These are phyloP conservation scores for Gossypium herbaceum DNA, from an alignment of 345 rosid genomes.

Conservation along the genomic window DNA sequence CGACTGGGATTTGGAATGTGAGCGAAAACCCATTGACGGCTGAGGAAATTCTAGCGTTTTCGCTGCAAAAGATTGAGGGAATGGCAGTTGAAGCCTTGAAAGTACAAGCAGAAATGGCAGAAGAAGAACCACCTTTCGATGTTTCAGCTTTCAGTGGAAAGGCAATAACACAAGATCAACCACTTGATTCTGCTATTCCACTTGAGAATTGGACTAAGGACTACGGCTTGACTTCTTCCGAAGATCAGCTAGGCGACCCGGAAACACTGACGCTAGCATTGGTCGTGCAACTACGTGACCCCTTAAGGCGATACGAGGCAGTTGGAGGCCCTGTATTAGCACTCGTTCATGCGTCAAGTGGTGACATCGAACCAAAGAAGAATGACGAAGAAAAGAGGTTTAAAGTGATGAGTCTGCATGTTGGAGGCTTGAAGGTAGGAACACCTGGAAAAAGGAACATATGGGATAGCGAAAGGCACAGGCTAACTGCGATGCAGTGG, in stretches of 20 bases:
- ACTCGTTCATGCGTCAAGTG: slow-evolving; percentile 44
- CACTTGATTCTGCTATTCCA: slow-evolving; percentile 50
- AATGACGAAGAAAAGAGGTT: slow-evolving; percentile 49
- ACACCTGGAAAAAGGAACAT: slow-evolving; percentile 41
- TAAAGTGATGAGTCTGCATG: slow-evolving; percentile 58
- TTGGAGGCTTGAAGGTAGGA: slow-evolving; percentile 55
- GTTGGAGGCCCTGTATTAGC: slow-evolving; percentile 78
- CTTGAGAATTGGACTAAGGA: slow-evolving; percentile 64
- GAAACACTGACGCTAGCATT: slow-evolving; percentile 44
- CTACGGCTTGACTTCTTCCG: slow-evolving; percentile 20
- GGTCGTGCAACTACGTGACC: slow-evolving; percentile 72
- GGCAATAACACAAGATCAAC: slow-evolving; percentile 31
- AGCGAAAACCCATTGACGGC: slow-evolving; percentile 53
- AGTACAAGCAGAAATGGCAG: slow-evolving; percentile 79
- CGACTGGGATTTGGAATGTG: slow-evolving; percentile 80
- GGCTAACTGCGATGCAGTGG: slow-evolving; percentile 90
- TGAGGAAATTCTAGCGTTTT: slow-evolving; percentile 70
- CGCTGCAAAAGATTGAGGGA: slow-evolving; percentile 76
- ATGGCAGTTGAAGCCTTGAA: slow-evolving; percentile 78
- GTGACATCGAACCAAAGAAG: slow-evolving; percentile 27
- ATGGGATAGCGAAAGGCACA: slow-evolving; percentile 64
- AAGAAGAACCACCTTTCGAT: slow-evolving; percentile 75
- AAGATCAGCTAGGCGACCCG: slow-evolving; percentile 25
- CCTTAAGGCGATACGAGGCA: slow-evolving; percentile 75
- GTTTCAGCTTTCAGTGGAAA: slow-evolving; percentile 50